These are phyloP conservation scores for Bipolaris sorokiniana DNA, from an alignment of 2,329 filamentous ascomycete species.

Conservation along the genomic window DNA sequence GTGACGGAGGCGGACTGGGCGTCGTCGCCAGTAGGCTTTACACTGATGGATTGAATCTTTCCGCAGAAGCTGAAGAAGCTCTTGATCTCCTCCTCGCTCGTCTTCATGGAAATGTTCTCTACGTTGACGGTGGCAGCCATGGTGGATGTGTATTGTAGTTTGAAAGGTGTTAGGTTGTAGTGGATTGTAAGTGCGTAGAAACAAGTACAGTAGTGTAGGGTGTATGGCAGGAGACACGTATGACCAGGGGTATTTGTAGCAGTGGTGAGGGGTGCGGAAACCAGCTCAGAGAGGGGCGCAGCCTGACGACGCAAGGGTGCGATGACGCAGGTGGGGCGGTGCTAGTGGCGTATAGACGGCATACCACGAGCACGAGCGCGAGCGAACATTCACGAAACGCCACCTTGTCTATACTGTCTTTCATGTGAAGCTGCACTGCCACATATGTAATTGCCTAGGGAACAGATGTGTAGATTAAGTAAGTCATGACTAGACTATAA, in stretches of 20 bases:
- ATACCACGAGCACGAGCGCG: constrained; percentile 11
- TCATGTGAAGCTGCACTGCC: constrained; percentile 13
- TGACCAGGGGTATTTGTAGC: constrained; percentile 21
- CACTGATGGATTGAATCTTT: constrained; percentile 84
- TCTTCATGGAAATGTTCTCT: constrained; percentile 82
- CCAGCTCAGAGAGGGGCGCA: constrained; percentile 25
- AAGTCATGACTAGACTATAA: background rate
- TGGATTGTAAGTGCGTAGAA: background rate
- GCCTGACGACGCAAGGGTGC: constrained; percentile 12
- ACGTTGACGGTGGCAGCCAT: constrained; percentile 78
- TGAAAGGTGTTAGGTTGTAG: background rate
- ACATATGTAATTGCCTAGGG: background rate
- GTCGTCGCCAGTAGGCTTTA: constrained; percentile 68
- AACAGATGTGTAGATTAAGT: too few species aligned
- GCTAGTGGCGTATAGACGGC: constrained; percentile 16
- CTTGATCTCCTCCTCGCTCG: constrained; percentile 86
- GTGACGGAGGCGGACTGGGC: constrained; percentile 87
- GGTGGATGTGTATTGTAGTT: constrained; percentile 11
- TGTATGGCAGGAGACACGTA: background rate
- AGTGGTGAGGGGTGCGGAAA: constrained; percentile 19
- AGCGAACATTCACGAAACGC: constrained; percentile 31
- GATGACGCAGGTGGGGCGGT: constrained; percentile 34
- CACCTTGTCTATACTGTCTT: background rate
- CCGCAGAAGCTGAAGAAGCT: constrained; percentile 98
- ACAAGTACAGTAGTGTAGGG: background rate